Conservation (phyloP, 2,329 filamentous ascomycete genomes). For the Clonostachys solani region DNA sequence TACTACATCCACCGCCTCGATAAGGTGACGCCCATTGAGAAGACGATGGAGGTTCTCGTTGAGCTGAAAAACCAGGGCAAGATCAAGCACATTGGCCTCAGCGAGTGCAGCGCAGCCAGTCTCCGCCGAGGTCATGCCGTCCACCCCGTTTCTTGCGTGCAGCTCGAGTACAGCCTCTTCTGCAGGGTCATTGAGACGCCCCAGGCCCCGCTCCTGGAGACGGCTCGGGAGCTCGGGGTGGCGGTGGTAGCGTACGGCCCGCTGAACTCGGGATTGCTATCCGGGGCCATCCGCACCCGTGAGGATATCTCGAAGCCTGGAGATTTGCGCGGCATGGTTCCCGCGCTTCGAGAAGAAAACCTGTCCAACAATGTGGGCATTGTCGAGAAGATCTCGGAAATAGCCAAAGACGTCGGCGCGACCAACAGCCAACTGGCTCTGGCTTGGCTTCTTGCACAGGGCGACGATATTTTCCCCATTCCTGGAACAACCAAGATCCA, state of each 20-base stretch:
- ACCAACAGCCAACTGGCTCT: slow-evolving; percentile 53
- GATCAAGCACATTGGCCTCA: slow-evolving; percentile 49
- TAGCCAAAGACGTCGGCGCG: slow-evolving; percentile 30
- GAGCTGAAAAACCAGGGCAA: slow-evolving; percentile 43
- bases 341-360: slow-evolving; percentile 1
- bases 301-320: neutral
- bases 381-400: neutral
- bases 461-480: slow-evolving; percentile 53
- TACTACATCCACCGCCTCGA: slow-evolving; percentile 9
- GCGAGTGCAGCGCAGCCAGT: slow-evolving; percentile 36
- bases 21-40: slow-evolving; percentile 30
- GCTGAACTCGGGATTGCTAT: slow-evolving; percentile 51
- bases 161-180: slow-evolving; percentile 51
- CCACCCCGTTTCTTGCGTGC: slow-evolving; percentile 43
- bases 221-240: slow-evolving; percentile 49
- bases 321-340: slow-evolving; percentile 1
- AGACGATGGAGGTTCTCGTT: slow-evolving; percentile 41
- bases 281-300: slow-evolving; percentile 7
- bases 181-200: neutral
- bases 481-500: slow-evolving; percentile 36
- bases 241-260: slow-evolving; percentile 51
- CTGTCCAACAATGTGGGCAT: neutral
- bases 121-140: slow-evolving; percentile 45
- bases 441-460: slow-evolving; percentile 57
- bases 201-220: slow-evolving; percentile 48